Evolutionary conservation across 257 asterid species (phyloP).

Genomic region (Nicotiana undulata): DNA sequence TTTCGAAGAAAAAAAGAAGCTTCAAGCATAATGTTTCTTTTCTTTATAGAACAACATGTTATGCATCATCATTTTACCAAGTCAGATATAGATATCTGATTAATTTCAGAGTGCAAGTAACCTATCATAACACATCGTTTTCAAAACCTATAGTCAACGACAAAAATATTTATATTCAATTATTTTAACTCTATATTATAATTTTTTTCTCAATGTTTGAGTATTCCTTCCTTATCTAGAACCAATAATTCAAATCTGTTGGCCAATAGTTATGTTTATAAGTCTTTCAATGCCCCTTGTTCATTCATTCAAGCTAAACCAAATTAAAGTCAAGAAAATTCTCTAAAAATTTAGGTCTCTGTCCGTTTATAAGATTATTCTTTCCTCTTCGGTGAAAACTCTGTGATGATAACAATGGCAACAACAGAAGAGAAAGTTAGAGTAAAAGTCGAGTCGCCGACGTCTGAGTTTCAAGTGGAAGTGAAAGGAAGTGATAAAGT

Average conservation of each 20-base stretch:
- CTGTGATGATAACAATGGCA: not conserved
- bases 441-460: slow-evolving; percentile 23
- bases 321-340: not conserved
- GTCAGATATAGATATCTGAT: not conserved
- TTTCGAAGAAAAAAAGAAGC: not conserved
- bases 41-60: not conserved
- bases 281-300: not conserved
- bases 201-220: not conserved
- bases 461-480: slow-evolving; percentile 18
- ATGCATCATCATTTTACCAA: not conserved
- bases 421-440: slow-evolving; percentile 3
- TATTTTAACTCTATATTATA: not conserved
- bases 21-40: not conserved
- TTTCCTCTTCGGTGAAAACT: not conserved
- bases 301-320: not conserved
- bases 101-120: not conserved
- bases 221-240: not conserved
- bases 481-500: slow-evolving; percentile 21
- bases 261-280: not conserved
- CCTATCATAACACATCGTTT: not conserved
- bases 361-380: no score
- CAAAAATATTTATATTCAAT: not conserved
- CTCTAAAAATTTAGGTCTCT: no score
- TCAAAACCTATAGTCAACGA: not conserved
- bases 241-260: not conserved